Base-by-base conservation (phyloP, 2,329 filamentous ascomycete species). In the Colletotrichum salicis region DNA sequence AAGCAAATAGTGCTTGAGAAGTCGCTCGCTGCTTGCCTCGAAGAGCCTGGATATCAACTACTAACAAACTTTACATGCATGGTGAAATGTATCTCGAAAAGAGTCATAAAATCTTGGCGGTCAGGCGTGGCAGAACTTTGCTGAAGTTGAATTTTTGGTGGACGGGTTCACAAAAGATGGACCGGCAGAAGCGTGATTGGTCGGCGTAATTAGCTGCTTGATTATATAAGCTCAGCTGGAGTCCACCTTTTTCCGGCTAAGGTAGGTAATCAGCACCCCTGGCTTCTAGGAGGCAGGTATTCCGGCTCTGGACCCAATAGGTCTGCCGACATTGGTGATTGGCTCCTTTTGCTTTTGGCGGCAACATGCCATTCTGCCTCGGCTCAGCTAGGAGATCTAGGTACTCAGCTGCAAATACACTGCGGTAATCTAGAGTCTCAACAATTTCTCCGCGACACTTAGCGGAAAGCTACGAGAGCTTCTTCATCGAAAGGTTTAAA, bases 101-200 rank as follows among this genome's bases (percentile, higher is more conserved):
- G 62, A 66, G 62, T 60, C 67, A 66, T 62, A 70, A 55, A 48
- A 55, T 70, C 15, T 35, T 55, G 33, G 67, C 67, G 67, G 67
- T 70, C 67, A 70, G 62, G 45, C 45, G 8, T 55, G 67, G 67
- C 67, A 70, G 62, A 70, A 70, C 67, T 60, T 60, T 66, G 33
- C 67, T 60, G 55, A 56, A 24, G 56, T 70, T 67, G 60, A 24
- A 22, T 57, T 56, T 48, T 35, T 31, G 19, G 2, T 8, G 48
- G 29, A n/a, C 45, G 4, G 5, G 41, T 7, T 62, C 29, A 2
- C 6, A 8, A n/a, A 52, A 31, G 13, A 29, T 65, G 62, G 61
- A 5, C 29, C 15, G n/a, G 55, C 45, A 55, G n/a, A 24, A 54
- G n/a, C n/a, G 45, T 56, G 67, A 70, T 67, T 70, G 67, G 67